phyloP scores from a whole-genome alignment of 1,284 basidiomycete genomes.

The Athelia sp. region DNA sequence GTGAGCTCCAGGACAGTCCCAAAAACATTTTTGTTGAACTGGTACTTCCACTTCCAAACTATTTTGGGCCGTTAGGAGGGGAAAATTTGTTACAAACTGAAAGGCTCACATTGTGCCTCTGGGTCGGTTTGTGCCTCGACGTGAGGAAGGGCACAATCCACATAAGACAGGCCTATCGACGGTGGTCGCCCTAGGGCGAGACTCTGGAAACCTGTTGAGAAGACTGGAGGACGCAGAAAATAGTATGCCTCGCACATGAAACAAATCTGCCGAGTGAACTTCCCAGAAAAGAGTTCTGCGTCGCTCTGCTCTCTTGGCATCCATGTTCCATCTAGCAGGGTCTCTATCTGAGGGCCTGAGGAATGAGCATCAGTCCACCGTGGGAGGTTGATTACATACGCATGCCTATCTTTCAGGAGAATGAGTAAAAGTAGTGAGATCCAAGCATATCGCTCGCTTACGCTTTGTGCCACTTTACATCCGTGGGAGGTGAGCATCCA shows the following conservation, averaged over 20 bases:
- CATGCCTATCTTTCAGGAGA: conserved; percentile 40
- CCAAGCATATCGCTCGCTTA: conserved; percentile 27
- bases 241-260: conserved; percentile 30
- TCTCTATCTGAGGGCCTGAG: conserved; percentile 44
- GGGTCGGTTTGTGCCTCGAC: conserved; percentile 27
- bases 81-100: conserved; percentile 45
- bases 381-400: conserved; percentile 31
- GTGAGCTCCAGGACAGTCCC: conserved; percentile 40
- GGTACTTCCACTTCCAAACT: conserved; percentile 28
- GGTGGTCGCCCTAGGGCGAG: conserved; percentile 51
- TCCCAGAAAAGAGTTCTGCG: conserved; percentile 59
- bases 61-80: neutral
- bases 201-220: conserved; percentile 27
- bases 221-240: neutral
- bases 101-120: conserved; percentile 25
- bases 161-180: conserved; percentile 47
- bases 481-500: conserved; percentile 48
- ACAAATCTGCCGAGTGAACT: conserved; percentile 42
- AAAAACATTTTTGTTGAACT: conserved; percentile 10
- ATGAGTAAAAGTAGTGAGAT: conserved; percentile 7
- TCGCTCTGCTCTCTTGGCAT: conserved; percentile 47
- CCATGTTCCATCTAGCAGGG: conserved; percentile 51
- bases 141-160: conserved; percentile 53
- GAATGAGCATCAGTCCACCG: neutral
- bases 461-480: conserved; percentile 52